A percentile compares a stretch with the other conserved stretches of the same genome.
phyloP scores from a whole-genome alignment of 129 eudicot genomes.

The Flaveria sonorensis region DNA sequence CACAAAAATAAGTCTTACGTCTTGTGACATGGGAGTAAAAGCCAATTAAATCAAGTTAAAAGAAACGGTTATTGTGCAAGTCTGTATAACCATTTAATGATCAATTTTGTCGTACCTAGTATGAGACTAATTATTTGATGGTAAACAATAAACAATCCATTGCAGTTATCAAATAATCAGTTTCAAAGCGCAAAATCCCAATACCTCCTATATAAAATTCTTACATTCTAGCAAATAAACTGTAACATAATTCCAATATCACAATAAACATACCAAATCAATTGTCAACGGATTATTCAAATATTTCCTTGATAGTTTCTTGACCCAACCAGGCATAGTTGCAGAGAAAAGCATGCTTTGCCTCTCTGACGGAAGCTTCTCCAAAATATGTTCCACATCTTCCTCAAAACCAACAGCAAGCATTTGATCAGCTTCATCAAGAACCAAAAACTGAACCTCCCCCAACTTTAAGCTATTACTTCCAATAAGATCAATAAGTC shows the following conservation, averaged over 20 bases:
- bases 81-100: neutral
- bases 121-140: neutral
- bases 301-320: slow-evolving; percentile 82
- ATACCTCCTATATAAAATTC: too few species aligned
- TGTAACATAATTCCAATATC: neutral
- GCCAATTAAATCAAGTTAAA: neutral
- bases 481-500: slow-evolving; percentile 86
- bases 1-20: too few species aligned
- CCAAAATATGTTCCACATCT: slow-evolving; percentile 80
- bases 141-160: too few species aligned
- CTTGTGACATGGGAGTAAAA: neutral
- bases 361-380: slow-evolving; percentile 69
- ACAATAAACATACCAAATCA: slow-evolving; percentile 65
- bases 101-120: neutral
- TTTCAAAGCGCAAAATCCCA: too few species aligned
- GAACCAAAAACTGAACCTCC: slow-evolving; percentile 89
- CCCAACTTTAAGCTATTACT: slow-evolving; percentile 72
- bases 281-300: slow-evolving; percentile 83
- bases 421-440: slow-evolving; percentile 99
- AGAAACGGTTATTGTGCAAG: neutral
- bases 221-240: neutral
- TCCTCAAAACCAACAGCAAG: slow-evolving; percentile 99
- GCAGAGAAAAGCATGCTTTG: slow-evolving; percentile 99
- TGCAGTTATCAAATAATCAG: too few species aligned
- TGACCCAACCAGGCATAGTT: slow-evolving; percentile 98